Conservation (phyloP, 345 rosid species). For the Eutrema yunnanense region DNA sequence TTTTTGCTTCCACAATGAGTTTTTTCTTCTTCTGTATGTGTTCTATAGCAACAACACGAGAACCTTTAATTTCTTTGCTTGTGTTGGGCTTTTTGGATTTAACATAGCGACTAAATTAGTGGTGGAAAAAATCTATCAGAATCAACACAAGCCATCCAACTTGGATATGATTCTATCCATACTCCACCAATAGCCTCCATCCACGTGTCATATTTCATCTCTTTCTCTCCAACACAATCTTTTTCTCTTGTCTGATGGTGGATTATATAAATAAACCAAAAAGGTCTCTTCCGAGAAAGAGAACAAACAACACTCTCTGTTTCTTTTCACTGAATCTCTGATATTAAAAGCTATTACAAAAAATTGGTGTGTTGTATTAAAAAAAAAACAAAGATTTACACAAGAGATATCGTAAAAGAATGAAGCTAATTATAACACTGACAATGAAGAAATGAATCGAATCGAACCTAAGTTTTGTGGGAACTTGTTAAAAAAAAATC, state of each 20-base stretch:
- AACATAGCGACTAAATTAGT: constrained; percentile 14
- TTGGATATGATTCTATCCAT: constrained; percentile 56
- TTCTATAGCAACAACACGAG: neutral
- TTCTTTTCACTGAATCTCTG: constrained; percentile 5
- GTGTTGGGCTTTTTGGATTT: constrained; percentile 14
- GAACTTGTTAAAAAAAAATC: constrained; percentile 7
- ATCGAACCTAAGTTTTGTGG: constrained; percentile 17
- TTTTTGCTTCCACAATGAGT: neutral
- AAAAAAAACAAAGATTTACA: constrained; percentile 14
- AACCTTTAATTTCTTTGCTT: neutral
- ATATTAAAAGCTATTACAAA: neutral
- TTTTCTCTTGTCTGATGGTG: neutral
- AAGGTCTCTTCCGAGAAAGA: too few relatives aligned
- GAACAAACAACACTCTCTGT: neutral
- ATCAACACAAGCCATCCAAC: constrained; percentile 30
- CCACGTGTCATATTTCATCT: constrained; percentile 63
- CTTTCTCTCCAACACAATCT: constrained; percentile 32
- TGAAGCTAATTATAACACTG: constrained; percentile 17
- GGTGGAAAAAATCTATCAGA: constrained; percentile 12
- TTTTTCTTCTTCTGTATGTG: neutral
- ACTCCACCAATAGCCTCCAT: constrained; percentile 37
- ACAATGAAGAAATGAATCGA: constrained; percentile 26
- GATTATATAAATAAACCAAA: neutral
- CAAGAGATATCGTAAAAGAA: constrained; percentile 19
- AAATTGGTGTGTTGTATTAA: neutral